These are phyloP conservation scores for Angomonas deanei DNA, from an alignment of 208 protist species.

Conservation along the genomic window DNA sequence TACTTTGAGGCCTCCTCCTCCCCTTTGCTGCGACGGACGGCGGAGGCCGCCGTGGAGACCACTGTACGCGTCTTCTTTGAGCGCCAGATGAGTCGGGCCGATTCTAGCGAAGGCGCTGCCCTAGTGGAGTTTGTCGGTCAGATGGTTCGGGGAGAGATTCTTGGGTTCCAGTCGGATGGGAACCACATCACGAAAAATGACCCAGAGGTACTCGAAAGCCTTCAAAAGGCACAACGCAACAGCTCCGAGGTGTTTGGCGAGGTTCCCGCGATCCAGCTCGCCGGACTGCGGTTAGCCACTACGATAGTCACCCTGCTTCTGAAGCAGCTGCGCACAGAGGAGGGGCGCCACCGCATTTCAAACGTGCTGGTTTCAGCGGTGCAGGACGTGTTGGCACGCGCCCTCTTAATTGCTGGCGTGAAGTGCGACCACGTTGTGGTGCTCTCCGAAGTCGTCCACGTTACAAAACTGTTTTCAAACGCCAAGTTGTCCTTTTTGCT, in stretches of 20 bases:
- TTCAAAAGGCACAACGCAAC: background rate
- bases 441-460: conserved; percentile 76
- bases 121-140: background rate
- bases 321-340: conserved; percentile 11
- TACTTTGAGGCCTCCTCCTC: conserved; percentile 16
- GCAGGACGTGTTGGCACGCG: conserved; percentile 69
- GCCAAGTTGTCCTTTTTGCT: conserved; percentile 39
- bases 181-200: background rate
- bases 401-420: conserved; percentile 64
- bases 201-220: background rate
- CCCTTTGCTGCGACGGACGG: conserved; percentile 39
- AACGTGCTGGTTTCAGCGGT: conserved; percentile 42
- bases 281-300: conserved; percentile 69
- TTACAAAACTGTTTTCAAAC: conserved; percentile 63
- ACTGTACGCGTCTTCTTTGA: conserved; percentile 54
- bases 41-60: conserved; percentile 45
- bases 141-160: background rate
- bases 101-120: background rate
- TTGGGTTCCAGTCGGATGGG: background rate
- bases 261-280: conserved; percentile 47
- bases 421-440: conserved; percentile 65
- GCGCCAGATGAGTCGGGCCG: conserved; percentile 10
- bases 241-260: background rate
- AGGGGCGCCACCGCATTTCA: conserved; percentile 4
- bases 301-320: conserved; percentile 46